Evolutionary conservation across 306 rosid genomes (phyloP), one percentile per base, ranked within the genome.

Genomic region (Dalbergia oliveri): DNA sequence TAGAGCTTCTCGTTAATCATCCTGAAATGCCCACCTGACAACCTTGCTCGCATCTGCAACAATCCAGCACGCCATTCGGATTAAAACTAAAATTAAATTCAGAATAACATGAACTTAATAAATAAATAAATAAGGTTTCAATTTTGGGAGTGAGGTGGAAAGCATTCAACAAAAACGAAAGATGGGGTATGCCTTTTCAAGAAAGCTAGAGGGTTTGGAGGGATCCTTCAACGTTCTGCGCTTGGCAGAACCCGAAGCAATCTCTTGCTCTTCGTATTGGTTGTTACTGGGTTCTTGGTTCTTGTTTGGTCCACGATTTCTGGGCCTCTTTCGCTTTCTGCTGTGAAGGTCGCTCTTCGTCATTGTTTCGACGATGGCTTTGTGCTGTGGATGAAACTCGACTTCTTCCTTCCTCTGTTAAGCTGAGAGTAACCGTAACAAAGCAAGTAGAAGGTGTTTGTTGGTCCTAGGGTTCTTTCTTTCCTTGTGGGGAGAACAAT

Each of bases 1-100:
- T 95, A 95, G 72, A 95, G 94, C 91, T 95, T 95, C 84, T 95
- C 99, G 66, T 95, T 95, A 50, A 95, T 79, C 99, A 91, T 95
- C 86, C 99, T 89, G 83, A 95, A 95, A 75, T 95, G 98, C 11
- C 99, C 98, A 51, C 99, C 99, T 4, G 97, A 88, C 66, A 95
- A 85, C 79, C 89, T 88, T 8, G 92, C 98, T 58, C 86, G 89
- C 99, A 95, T 95, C 99, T 94, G 84, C 81, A 76, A 8, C 34
- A 54, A 68, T 12, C 73, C 75, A 44, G 77, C 61, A 57, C 23
- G 39, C 9, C 8, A 39, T 37, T 67, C 71, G 31, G 31, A 67
- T 8, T 39, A 77, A 80, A 72, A 21, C 60, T 39, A 4, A 13
- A 14, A 80, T 18, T 26, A 31, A 37, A 12, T 12, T 3, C 7